Percentiles rank a stretch among this genome's conserved stretches.
These are phyloP conservation scores for Prillingera fragicola DNA, from an alignment of 1,284 basidiomycete species.

Conservation along the genomic window DNA sequence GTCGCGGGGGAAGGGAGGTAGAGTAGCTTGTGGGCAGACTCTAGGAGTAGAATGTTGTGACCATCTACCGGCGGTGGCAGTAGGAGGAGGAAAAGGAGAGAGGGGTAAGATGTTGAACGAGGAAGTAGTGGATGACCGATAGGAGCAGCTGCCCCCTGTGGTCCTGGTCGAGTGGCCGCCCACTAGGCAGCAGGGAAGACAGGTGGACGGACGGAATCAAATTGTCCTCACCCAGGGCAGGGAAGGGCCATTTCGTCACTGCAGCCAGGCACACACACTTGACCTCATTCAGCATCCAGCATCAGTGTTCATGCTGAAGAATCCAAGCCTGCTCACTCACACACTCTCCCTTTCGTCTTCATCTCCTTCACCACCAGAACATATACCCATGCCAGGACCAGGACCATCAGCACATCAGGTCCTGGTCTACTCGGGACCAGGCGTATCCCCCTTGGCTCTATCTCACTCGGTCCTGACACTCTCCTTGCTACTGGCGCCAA, in stretches of 20 bases:
- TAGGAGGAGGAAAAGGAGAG: not conserved
- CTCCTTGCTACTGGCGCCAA: constrained; percentile 58
- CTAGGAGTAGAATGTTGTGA: too few species aligned
- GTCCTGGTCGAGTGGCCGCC: not conserved
- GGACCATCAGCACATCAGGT: constrained; percentile 36
- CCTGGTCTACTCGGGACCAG: constrained; percentile 68
- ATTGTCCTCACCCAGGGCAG: not conserved
- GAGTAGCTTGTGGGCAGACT: too few species aligned
- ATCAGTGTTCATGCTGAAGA: too few species aligned
- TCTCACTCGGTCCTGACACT: constrained; percentile 56
- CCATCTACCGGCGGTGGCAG: too few species aligned
- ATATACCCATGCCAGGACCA: not conserved
- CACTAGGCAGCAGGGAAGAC: too few species aligned
- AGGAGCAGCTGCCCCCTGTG: not conserved
- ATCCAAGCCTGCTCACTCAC: too few species aligned
- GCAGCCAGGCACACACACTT: not conserved
- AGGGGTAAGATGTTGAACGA: not conserved
- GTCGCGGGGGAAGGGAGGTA: not conserved
- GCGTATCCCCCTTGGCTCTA: constrained; percentile 57
- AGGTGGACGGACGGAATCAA: too few species aligned
- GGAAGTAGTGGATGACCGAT: too few species aligned
- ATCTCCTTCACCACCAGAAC: not conserved
- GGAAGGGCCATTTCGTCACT: not conserved
- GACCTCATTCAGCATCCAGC: too few species aligned
- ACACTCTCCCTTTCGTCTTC: too few species aligned